Base-by-base conservation (phyloP, 192 early-diverging fungal genomes). In the Backusella tuberculispora region DNA sequence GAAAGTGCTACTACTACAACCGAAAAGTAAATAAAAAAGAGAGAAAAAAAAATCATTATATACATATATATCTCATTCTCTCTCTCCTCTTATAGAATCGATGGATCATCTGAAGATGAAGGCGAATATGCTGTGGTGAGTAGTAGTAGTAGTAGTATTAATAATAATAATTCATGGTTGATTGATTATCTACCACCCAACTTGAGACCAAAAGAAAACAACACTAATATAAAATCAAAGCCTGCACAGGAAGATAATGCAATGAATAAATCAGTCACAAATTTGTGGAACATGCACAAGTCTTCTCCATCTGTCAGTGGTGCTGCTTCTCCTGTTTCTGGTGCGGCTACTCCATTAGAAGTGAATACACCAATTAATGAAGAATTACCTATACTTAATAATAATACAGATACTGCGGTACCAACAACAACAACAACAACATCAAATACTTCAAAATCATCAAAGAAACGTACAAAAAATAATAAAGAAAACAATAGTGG, bases 181-280 rank as follows among this genome's bases (percentile, higher is more conserved):
- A 63, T 26, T 41, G 48, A 43, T 8, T 47, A 56, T 43, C 70
- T 72, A 47, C 56, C 60, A 38, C n/a, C 42, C 14, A 15, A 12
- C 19, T 40, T 74, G 17, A 24, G 56, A 48, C 48, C 41, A 63
- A 46, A 63, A 6, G 56, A 21, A 38, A 44, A 48, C 60, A 42
- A 34, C 56, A 14, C 45, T 46, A 8, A 4, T 14, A 19, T 15
- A 19, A 6, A 13, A 38, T 21, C 7, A 34, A 60, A 80, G 79
- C 79, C 79, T 26, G 74, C 70, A 47, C 81, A 79, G 53, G 81
- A 87, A 34, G 84, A 78, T 38, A 89, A 89, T 73, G 79, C 80
- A 21, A 89, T 89, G 88, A 89, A 89, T 69, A 86, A 89, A 64
- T 85, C 74, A 66, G 80, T 89, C 9, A 89, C 85, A 5, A 81